These are phyloP conservation scores for Penicillium psychrosexuale DNA, from an alignment of 2,329 filamentous ascomycete species.

Conservation along the genomic window DNA sequence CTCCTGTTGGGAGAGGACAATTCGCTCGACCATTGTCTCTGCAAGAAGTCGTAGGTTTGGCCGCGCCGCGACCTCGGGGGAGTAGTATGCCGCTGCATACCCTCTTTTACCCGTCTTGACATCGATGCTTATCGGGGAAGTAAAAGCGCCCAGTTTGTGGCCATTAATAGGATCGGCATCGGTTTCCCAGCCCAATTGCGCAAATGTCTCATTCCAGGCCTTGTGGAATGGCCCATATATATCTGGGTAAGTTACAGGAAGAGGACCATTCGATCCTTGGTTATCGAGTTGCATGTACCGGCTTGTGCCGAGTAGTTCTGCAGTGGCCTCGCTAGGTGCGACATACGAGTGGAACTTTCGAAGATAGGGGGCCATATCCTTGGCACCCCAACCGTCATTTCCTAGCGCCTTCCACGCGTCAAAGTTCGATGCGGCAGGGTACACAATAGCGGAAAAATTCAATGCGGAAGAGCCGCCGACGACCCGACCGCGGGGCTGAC, in stretches of 20 bases:
- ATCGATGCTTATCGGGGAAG: constrained; percentile 36
- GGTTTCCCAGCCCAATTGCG: constrained; percentile 20
- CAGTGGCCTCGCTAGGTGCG: constrained; percentile 27
- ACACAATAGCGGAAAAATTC: constrained; percentile 38
- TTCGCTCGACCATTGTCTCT: constrained; percentile 46
- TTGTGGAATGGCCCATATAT: constrained; percentile 31
- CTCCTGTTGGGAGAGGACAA: constrained; percentile 42
- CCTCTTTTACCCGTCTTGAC: constrained; percentile 32
- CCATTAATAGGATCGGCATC: constrained; percentile 36
- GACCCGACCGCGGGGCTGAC: constrained; percentile 48
- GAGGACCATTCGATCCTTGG: constrained; percentile 19
- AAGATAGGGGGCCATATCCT: constrained; percentile 50
- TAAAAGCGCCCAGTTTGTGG: constrained; percentile 40
- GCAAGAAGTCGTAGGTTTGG: constrained; percentile 49
- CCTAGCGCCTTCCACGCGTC: constrained; percentile 48
- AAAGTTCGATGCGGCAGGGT: constrained; percentile 37
- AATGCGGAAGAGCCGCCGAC: constrained; percentile 50
- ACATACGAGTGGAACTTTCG: constrained; percentile 39
- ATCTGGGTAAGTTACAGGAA: constrained; percentile 26
- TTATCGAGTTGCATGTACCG: constrained; percentile 18
- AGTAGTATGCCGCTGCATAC: constrained; percentile 45
- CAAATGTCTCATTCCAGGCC: constrained; percentile 26
- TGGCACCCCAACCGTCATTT: constrained; percentile 46
- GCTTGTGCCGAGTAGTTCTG: constrained; percentile 8
- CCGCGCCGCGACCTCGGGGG: constrained; percentile 36